These are phyloP conservation scores for Monilinia fructicola DNA, from an alignment of 2,329 filamentous ascomycete genomes.

Conservation along the genomic window DNA sequence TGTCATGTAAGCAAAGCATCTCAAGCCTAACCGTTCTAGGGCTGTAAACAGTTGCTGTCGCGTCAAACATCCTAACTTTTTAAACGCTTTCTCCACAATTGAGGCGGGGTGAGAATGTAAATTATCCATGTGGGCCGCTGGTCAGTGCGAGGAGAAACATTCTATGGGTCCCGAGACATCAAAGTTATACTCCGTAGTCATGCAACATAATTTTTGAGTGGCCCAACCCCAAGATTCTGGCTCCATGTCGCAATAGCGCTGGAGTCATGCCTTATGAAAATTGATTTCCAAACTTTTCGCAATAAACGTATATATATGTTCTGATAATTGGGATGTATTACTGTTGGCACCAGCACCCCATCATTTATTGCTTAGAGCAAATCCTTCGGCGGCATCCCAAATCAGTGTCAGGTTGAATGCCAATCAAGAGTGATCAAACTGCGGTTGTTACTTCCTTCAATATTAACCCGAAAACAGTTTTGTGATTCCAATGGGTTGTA, in stretches of 20 bases:
- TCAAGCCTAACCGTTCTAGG: not conserved
- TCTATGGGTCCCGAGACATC: not conserved
- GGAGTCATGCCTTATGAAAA: not conserved
- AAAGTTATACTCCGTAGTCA: not conserved
- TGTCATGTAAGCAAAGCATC: not conserved
- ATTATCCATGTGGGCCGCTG: not conserved
- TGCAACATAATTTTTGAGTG: not conserved
- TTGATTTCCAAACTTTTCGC: not conserved
- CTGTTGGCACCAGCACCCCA: not conserved
- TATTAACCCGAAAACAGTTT: not conserved
- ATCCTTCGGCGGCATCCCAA: not conserved
- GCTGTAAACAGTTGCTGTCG: not conserved
- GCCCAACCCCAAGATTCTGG: not conserved
- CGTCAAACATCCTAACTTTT: no score
- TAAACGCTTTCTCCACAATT: constrained; percentile 1
- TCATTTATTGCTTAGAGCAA: not conserved
- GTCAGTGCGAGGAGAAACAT: constrained; percentile 3
- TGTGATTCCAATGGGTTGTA: not conserved
- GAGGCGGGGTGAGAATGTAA: not conserved
- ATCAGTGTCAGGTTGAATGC: not conserved
- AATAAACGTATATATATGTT: not conserved
- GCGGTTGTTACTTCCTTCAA: not conserved
- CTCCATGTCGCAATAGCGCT: not conserved
- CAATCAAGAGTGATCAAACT: not conserved
- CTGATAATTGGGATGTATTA: not conserved